A percentile compares a stretch with the other conserved stretches of the same genome.
Evolutionary conservation across 2,329 filamentous ascomycete genomes (phyloP).

Genomic region (Gaeumannomyces tritici): DNA sequence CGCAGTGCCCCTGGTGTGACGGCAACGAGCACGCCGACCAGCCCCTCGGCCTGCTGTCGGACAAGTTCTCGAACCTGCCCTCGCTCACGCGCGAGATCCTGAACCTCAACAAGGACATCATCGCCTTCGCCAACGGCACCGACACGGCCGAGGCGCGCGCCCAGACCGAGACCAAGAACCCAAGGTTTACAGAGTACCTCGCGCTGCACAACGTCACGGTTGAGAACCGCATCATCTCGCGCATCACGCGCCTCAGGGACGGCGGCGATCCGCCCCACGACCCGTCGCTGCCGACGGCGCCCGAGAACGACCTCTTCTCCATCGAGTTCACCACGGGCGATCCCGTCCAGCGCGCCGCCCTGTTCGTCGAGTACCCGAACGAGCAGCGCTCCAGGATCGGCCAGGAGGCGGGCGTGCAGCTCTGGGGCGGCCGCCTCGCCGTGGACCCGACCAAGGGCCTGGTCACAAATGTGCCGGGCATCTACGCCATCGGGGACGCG

Average conservation of each 20-base stretch:
- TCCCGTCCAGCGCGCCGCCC: slow-evolving; percentile 35
- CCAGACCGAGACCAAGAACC: slow-evolving; percentile 25
- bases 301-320: slow-evolving; percentile 45
- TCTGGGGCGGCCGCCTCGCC: slow-evolving; percentile 33
- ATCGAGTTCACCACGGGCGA: slow-evolving; percentile 39
- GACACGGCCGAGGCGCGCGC: slow-evolving; percentile 33
- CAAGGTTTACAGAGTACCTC: slow-evolving; percentile 40
- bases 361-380: slow-evolving; percentile 38
- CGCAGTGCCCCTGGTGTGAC: slow-evolving; percentile 52
- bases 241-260: slow-evolving; percentile 34
- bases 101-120: slow-evolving; percentile 44
- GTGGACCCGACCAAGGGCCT: slow-evolving; percentile 21
- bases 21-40: slow-evolving; percentile 53
- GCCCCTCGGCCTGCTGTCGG: slow-evolving; percentile 40
- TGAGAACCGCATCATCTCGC: slow-evolving; percentile 44
- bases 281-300: slow-evolving; percentile 29
- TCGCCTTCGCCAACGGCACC: slow-evolving; percentile 51
- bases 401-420: slow-evolving; percentile 32
- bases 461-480: slow-evolving; percentile 40
- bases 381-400: slow-evolving; percentile 39
- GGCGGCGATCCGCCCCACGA: slow-evolving; percentile 25
- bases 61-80: slow-evolving; percentile 29
- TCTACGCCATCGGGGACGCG: slow-evolving; percentile 50
- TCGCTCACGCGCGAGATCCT: slow-evolving; percentile 38
- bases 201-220: slow-evolving; percentile 38